These are phyloP conservation scores for Physcomitrellopsis africana DNA, from an alignment of 225 moss, liverwort and hornwort species.

Conservation along the genomic window DNA sequence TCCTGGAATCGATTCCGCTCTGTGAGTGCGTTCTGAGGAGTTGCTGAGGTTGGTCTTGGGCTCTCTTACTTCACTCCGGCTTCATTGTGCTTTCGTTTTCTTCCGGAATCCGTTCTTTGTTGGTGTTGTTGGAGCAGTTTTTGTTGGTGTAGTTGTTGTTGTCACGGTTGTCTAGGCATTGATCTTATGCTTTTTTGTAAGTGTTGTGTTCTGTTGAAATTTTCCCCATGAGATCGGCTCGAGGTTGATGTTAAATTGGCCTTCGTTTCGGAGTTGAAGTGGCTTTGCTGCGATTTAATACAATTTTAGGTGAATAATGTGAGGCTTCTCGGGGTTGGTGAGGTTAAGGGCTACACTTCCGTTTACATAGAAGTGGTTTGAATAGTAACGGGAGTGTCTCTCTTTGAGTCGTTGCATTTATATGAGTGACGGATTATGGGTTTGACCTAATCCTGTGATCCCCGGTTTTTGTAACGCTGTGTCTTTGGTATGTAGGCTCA, in stretches of 20 bases:
- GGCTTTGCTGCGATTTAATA: not conserved
- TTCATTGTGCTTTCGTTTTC: constrained; percentile 7
- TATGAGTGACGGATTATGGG: constrained; percentile 8
- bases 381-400: not conserved
- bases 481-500: not conserved
- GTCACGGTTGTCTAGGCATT: not conserved
- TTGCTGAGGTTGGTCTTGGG: constrained; percentile 12
- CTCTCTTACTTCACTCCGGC: not conserved
- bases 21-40: not conserved
- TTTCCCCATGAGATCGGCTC: constrained; percentile 8
- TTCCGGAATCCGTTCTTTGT: not conserved
- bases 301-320: constrained; percentile 24
- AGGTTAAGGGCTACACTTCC: not conserved
- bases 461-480: not conserved
- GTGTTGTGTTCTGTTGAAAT: too few species aligned
- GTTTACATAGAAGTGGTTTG: not conserved
- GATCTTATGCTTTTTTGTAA: not conserved
- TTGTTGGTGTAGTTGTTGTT: not conserved
- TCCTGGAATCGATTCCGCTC: constrained; percentile 21
- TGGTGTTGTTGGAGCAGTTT: constrained; percentile 1
- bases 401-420: not conserved
- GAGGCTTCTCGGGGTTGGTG: not conserved
- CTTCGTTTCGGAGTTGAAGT: constrained; percentile 23
- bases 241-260: not conserved
- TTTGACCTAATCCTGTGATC: not conserved